phyloP scores from a whole-genome alignment of 1,284 basidiomycete species.

The Phlebopus sp. region DNA sequence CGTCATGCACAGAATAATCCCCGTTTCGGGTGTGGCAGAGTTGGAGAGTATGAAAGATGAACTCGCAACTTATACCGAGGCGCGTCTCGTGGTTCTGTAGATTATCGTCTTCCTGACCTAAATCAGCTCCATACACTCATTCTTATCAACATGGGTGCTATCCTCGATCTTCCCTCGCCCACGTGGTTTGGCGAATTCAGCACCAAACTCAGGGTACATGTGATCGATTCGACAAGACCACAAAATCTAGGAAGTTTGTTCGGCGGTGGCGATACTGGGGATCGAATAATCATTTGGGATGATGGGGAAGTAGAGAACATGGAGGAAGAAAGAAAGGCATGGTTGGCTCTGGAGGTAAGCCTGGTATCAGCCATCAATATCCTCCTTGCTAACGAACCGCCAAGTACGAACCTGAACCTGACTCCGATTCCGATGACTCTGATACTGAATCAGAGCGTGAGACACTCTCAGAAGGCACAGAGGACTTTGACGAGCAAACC shows the following conservation, averaged over 20 bases:
- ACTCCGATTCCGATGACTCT: slow-evolving; percentile 61
- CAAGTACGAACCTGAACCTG: slow-evolving; percentile 71
- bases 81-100: slow-evolving; percentile 34
- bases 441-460: slow-evolving; percentile 50
- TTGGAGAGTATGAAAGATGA: slow-evolving; percentile 68
- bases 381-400: neutral
- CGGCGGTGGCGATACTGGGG: slow-evolving; percentile 64
- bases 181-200: slow-evolving; percentile 76
- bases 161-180: slow-evolving; percentile 75
- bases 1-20: slow-evolving; percentile 86
- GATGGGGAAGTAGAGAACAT: slow-evolving; percentile 76
- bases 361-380: neutral
- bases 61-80: slow-evolving; percentile 67
- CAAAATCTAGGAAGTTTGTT: slow-evolving; percentile 91
- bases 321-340: slow-evolving; percentile 66
- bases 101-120: slow-evolving; percentile 7
- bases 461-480: slow-evolving; percentile 35
- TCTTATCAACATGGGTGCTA: slow-evolving; percentile 89
- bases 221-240: slow-evolving; percentile 93
- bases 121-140: slow-evolving; percentile 86
- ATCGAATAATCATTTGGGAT: slow-evolving; percentile 84
- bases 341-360: slow-evolving; percentile 76
- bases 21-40: slow-evolving; percentile 85
- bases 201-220: slow-evolving; percentile 69
- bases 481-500: slow-evolving; percentile 43